Evolutionary conservation across 179 eudicot species (phyloP).

Genomic region (Heliamphora pulchella): DNA sequence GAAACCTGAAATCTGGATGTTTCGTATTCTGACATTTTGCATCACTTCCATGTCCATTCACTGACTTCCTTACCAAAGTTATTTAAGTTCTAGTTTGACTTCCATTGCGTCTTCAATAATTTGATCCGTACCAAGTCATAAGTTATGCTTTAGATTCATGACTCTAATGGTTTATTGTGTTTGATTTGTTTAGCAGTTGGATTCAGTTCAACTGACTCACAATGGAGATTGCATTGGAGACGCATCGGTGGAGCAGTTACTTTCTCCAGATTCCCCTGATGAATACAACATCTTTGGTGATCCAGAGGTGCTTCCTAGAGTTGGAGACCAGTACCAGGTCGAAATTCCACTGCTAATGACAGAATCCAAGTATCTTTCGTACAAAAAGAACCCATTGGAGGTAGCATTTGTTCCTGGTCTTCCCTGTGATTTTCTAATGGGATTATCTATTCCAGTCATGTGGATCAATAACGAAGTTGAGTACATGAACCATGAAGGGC

Average conservation of each 20-base stretch:
- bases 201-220: constrained; percentile 30
- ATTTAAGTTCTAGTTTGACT: constrained; percentile 2
- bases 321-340: constrained; percentile 62
- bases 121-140: background rate
- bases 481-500: constrained; percentile 18
- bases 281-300: constrained; percentile 42
- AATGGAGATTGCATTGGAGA: constrained; percentile 36
- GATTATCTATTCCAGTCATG: constrained; percentile 53
- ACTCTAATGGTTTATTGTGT: background rate
- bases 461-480: constrained; percentile 32
- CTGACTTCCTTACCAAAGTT: background rate
- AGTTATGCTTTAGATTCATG: background rate
- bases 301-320: constrained; percentile 48
- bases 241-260: constrained; percentile 33
- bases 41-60: background rate
- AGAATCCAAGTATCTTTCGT: constrained; percentile 27
- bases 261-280: constrained; percentile 31
- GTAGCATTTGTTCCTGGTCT: constrained; percentile 18
- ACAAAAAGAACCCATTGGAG: constrained; percentile 32
- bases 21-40: background rate
- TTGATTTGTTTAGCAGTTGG: constrained; percentile 44
- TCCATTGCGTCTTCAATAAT: background rate
- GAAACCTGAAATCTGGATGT: background rate
- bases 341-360: constrained; percentile 48
- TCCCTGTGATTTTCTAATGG: constrained; percentile 34